Base-by-base conservation (phyloP, 2,329 filamentous ascomycete species). In the Phyllosticta citribraziliensis region DNA sequence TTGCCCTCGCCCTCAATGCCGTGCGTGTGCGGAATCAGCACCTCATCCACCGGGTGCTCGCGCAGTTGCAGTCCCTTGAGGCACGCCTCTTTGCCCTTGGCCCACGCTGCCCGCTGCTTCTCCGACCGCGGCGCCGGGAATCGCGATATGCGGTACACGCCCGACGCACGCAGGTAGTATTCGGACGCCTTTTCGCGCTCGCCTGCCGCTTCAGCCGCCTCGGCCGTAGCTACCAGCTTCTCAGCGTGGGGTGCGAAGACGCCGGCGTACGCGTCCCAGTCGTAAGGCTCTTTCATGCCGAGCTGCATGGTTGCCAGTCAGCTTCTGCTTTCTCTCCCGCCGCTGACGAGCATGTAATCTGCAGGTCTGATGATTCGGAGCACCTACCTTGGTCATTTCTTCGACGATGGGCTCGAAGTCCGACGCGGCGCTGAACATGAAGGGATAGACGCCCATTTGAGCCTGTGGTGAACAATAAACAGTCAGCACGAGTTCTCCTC, bases 321-420 rank as follows among this genome's bases (percentile, higher is more conserved):
- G 25, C 27, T 9, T 52, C 8, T n/a, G 50, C n/a, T 22, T 52
- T 8, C 35, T 17, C n/a, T 12, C 35, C 12, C 19, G 19, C 27
- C 19, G 10, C 12, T 40, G 27, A 50, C 17, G 14, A 50, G 14
- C 20, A 8, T 53, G 52, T 24, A 72, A 70, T 25, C 70, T 63
- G 54, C 66, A 61, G 1, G 64, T 19, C 22, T 22, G 22, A 22
- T 22, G 22, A 22, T 22, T 55, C 24, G 27, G 30, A 47, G 40
- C 24, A 51, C 69, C 57, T 71, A 83, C 81, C 64, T 80, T 73
- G 55, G 87, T 82, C 53, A 91, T 75, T 60, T 82, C 75, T n/a
- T 81, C 70, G 57, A 89, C 88, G 33, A 91, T 79, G 19, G 86
- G 86, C 66, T 82, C 80, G 68, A 91, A 90, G 72, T 91, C 88